Evolutionary conservation across 108 stramenopile genomes (phyloP), one percentile per base, ranked within the genome.

Genomic region (Mediolabrus comicus): DNA sequence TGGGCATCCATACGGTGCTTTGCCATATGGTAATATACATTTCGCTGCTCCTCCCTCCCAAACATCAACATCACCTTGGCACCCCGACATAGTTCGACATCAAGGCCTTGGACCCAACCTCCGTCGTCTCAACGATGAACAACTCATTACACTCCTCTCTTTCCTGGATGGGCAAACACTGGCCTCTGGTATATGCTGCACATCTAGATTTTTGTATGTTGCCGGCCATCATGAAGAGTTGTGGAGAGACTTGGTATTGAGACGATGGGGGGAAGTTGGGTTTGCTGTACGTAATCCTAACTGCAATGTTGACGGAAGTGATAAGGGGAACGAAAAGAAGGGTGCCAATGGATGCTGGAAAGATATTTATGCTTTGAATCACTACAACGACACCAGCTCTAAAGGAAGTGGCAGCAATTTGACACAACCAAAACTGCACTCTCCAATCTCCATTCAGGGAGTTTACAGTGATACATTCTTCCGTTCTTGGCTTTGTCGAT

Each of bases 151-250:
- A 0, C 62, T 91, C 8, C 58, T 94, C 16, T 59, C 65, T 0
- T 91, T 79, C 67, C 81, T 86, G 25, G 85, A 89, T 77, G 92
- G 85, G 1, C 16, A 49, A 1, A 24, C 76, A 0, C 49, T 77
- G 38, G 51, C 57, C 63, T 32, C 32, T 83, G 30, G 73, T 67
- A 4, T 69, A 67, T 17, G 69, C 86, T 0, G 82, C 83, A 0
- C 72, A 0, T 88, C 76, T 24, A 77, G 84, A 24, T 90, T 89
- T 72, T 59, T 86, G 31, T 94, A 94, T 65, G 92, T 88, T 2
- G 83, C 82, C 3, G 85, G 86, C 26, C 90, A 94, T 81, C 88
- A 90, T 59, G 88, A 86, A 11, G 90, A 91, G 49, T 64, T 94
- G 55, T 94, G 92, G 92, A 83, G 92, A 65, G 92, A 94, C 74